Base-by-base conservation (phyloP, 495 filamentous ascomycete genomes). In the Amphirosellinia nigrospora region DNA sequence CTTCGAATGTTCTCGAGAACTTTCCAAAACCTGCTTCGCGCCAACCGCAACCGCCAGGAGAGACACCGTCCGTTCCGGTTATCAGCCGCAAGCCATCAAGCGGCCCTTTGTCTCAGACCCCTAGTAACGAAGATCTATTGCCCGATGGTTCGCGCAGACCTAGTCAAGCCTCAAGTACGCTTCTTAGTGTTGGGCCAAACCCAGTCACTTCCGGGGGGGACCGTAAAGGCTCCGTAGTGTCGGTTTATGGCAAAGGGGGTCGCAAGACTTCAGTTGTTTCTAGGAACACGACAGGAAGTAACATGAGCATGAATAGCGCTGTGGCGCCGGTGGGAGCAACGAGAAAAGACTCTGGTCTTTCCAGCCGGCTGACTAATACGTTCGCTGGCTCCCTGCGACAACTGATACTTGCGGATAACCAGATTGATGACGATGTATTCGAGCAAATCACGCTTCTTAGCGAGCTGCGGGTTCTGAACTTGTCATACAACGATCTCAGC, bases 401-500 rank as follows among this genome's bases (percentile, higher is more conserved):
- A 74, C 81, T 99, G 1, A 94, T 91, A 72, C 85, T 99, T 60
- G 96, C 96, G 7, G 96, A 99, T 77, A 99, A 99, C 75, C 87
- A 93, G 69, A 83, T 99, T 13, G 91, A 93, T 60, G 96, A 98
- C 74, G 96, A 98, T 70, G 90, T 96, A 3, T 97, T 98, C 74
- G 93, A 97, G 70, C 92, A 98, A 75, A 84, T 98, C 38, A 90
- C 88, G 0, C 84, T 93, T 30, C 88, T 99, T 15, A 85, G 90
- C 1, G 96, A 98, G 76, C 80, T 99, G 60, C 89, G 96, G 16
- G 85, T 97, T 50, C 84, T 99, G 58, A 99, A 99, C 72, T 83
- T 99, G 23, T 97, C 94, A 0, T 98, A 98, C 78, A 99, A 99
- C 73, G 90, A 93, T 63, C 82, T 99, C 50, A 94, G 90, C 71